Percentiles rank a stretch among this genome's conserved stretches.
Evolutionary conservation across 768 basidiomycete genomes (phyloP).

Genomic region (Boletus speciosus): DNA sequence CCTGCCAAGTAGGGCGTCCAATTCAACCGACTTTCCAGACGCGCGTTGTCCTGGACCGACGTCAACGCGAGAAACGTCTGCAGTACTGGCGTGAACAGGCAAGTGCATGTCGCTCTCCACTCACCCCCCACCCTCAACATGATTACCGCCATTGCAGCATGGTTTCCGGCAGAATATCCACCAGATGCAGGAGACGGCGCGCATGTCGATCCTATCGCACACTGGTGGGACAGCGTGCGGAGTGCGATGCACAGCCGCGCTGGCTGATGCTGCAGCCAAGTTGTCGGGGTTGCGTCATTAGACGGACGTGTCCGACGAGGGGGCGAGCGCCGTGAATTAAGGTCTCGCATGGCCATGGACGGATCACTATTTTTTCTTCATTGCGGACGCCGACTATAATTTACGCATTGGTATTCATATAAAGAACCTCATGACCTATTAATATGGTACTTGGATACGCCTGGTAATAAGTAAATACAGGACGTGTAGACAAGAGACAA

Average conservation of each 20-base stretch:
- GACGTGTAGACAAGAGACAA: neutral
- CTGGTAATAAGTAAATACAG: neutral
- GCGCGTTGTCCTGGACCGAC: slow-evolving; percentile 70
- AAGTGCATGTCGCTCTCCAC: neutral
- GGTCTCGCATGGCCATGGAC: neutral
- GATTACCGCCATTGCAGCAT: slow-evolving; percentile 40
- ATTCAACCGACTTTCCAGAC: slow-evolving; percentile 40
- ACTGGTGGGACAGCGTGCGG: slow-evolving; percentile 41
- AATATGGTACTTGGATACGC: neutral
- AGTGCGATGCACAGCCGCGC: slow-evolving; percentile 48
- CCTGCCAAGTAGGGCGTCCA: slow-evolving; percentile 59
- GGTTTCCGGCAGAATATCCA: slow-evolving; percentile 77
- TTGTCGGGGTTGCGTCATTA: slow-evolving; percentile 54
- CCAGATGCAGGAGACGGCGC: slow-evolving; percentile 74
- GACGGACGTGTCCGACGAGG: neutral
- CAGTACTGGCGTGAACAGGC: slow-evolving; percentile 93
- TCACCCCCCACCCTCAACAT: neutral
- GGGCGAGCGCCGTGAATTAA: neutral
- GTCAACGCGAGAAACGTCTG: slow-evolving; percentile 74
- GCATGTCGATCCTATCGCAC: slow-evolving; percentile 59
- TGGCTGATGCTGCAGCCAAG: slow-evolving; percentile 44
- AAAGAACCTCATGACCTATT: neutral
- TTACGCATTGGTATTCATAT: neutral
- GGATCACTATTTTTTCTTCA: neutral
- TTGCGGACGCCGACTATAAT: neutral